Conservation (phyloP, 768 basidiomycete species). For the Boletus edulis region DNA sequence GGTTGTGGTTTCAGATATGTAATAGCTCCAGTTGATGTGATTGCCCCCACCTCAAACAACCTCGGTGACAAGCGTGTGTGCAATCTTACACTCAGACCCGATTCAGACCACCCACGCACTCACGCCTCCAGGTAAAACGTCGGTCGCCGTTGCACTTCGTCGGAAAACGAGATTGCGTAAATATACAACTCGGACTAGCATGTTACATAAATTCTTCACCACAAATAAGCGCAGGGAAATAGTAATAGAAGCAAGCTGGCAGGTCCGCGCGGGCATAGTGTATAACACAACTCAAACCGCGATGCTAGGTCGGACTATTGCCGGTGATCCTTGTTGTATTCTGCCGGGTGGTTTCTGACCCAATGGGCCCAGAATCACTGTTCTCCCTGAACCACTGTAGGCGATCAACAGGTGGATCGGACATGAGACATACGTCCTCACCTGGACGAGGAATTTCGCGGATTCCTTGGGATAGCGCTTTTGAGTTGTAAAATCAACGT, state of each 20-base stretch:
- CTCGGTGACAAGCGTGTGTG: conserved; percentile 19
- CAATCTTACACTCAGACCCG: conserved; percentile 15
- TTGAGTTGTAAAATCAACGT: conserved; percentile 70
- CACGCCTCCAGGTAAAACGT: background rate
- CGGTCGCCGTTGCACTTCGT: background rate
- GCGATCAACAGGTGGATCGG: background rate
- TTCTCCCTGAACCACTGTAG: conserved; percentile 33
- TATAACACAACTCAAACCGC: no score
- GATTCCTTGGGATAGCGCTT: conserved; percentile 64
- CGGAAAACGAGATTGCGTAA: conserved; percentile 8
- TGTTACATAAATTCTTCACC: no score
- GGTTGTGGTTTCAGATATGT: conserved; percentile 20
- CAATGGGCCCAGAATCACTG: conserved; percentile 2
- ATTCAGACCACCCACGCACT: conserved; percentile 13
- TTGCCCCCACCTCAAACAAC: conserved; percentile 19
- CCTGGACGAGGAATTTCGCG: conserved; percentile 55
- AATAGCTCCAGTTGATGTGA: conserved; percentile 16
- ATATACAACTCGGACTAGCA: background rate
- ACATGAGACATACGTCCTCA: conserved; percentile 18
- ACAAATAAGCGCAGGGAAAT: no score
- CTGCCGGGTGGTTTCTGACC: no score
- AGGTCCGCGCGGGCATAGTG: no score
- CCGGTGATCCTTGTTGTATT: no score
- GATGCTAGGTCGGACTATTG: no score
- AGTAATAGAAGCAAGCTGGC: no score